These are phyloP conservation scores for Tricholoma hemisulphureum DNA, from an alignment of 768 basidiomycete genomes.

Conservation along the genomic window DNA sequence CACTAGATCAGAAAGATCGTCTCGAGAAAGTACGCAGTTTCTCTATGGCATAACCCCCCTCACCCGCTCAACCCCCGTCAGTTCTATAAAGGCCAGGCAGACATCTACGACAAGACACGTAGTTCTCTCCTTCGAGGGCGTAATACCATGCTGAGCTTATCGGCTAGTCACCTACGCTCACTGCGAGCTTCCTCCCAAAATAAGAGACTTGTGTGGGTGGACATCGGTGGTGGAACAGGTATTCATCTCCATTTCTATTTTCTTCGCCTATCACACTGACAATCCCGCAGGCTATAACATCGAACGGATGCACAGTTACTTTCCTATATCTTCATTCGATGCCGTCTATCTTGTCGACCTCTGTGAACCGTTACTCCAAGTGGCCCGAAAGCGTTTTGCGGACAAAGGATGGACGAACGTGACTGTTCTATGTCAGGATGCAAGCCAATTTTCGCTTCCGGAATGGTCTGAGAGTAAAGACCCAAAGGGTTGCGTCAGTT, in stretches of 20 bases:
- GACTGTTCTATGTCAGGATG: constrained; percentile 70
- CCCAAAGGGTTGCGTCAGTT: constrained; percentile 53
- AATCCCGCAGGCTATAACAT: constrained; percentile 47
- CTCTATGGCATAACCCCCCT: not conserved
- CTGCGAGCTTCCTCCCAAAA: constrained; percentile 39
- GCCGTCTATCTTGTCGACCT: constrained; percentile 72
- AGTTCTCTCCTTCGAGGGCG: constrained; percentile 61
- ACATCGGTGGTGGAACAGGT: constrained; percentile 77
- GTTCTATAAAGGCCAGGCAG: constrained; percentile 70
- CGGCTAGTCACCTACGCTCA: constrained; percentile 57
- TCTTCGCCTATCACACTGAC: not conserved
- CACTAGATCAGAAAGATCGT: constrained; percentile 40
- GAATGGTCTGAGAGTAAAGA: constrained; percentile 50
- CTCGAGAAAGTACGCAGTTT: constrained; percentile 38
- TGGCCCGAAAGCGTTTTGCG: constrained; percentile 67
- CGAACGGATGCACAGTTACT: constrained; percentile 65
- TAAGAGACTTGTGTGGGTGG: constrained; percentile 68
- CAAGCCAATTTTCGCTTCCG: constrained; percentile 62
- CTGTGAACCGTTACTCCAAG: constrained; percentile 67
- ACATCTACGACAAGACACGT: constrained; percentile 71
- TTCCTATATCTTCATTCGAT: constrained; percentile 59
- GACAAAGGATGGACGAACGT: constrained; percentile 73
- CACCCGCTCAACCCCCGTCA: constrained; percentile 24
- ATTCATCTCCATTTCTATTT: not conserved
- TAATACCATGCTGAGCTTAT: constrained; percentile 69